Conservation (phyloP, 495 filamentous ascomycete genomes). For the Aspergillus steynii region DNA sequence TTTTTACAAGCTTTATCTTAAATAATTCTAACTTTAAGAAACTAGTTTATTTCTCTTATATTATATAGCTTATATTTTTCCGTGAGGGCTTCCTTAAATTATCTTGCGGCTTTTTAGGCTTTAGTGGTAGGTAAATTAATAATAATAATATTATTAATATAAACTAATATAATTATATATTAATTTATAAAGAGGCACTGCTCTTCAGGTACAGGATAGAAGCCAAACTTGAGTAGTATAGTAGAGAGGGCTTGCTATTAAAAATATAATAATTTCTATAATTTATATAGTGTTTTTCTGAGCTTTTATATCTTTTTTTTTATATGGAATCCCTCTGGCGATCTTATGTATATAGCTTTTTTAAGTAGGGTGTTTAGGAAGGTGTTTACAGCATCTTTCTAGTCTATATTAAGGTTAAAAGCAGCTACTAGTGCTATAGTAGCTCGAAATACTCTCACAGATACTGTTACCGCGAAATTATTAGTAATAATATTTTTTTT, state of each 20-base stretch:
- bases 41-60: no score
- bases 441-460: neutral
- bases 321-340: neutral
- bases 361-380: neutral
- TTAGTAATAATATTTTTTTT: neutral
- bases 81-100: no score
- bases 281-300: neutral
- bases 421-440: neutral
- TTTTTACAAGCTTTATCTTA: no score
- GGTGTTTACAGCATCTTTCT: neutral
- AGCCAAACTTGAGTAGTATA: neutral
- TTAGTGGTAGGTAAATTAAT: no score
- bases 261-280: neutral
- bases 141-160: neutral
- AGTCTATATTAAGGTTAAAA: neutral
- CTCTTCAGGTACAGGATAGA: neutral
- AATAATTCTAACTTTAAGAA: no score
- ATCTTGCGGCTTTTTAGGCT: no score
- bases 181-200: neutral
- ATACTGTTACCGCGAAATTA: neutral
- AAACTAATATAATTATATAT: conserved; percentile 4
- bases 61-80: no score
- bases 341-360: neutral
- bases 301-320: neutral
- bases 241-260: neutral